Percentiles rank a stretch among this genome's conserved stretches.
These are phyloP conservation scores for Mariannaea sp. DNA, from an alignment of 2,329 filamentous ascomycete species.

Conservation along the genomic window DNA sequence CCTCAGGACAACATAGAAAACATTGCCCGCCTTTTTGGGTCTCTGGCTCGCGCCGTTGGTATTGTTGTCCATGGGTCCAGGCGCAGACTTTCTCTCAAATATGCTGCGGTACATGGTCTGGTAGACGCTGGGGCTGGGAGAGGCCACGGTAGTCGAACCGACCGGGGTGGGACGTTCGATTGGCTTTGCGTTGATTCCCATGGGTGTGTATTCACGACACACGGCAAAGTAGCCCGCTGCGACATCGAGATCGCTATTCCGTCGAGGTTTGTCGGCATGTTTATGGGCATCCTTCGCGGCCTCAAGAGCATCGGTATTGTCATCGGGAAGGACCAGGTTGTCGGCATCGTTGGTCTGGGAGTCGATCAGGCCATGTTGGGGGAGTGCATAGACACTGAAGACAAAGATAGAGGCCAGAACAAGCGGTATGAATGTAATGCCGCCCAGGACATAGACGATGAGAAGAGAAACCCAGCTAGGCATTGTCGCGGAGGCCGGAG, in stretches of 20 bases:
- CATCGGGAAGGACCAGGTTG: slow-evolving; percentile 61
- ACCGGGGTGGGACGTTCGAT: slow-evolving; percentile 84
- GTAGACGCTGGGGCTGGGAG: slow-evolving; percentile 91
- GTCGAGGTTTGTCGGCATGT: slow-evolving; percentile 62
- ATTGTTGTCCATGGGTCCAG: slow-evolving; percentile 54
- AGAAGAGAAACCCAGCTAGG: slow-evolving; percentile 63
- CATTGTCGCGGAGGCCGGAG: slow-evolving; percentile 47
- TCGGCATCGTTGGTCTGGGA: slow-evolving; percentile 37
- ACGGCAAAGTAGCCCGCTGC: slow-evolving; percentile 95
- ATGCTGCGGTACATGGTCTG: slow-evolving; percentile 98
- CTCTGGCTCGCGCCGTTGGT: slow-evolving; percentile 55
- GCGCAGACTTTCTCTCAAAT: slow-evolving; percentile 75
- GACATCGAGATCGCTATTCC: slow-evolving; percentile 71
- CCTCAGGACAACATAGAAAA: slow-evolving; percentile 92
- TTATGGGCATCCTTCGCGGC: slow-evolving; percentile 62
- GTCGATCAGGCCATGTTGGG: slow-evolving; percentile 52
- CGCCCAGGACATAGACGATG: slow-evolving; percentile 80
- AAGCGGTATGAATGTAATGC: slow-evolving; percentile 84
- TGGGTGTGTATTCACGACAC: slow-evolving; percentile 87
- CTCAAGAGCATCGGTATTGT: slow-evolving; percentile 69
- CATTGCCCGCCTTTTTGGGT: slow-evolving; percentile 74
- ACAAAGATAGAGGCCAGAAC: slow-evolving; percentile 64
- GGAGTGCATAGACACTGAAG: slow-evolving; percentile 72
- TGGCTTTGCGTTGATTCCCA: slow-evolving; percentile 89
- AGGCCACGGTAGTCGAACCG: slow-evolving; percentile 72